These are phyloP conservation scores for Raffaelea ambrosiae DNA, from an alignment of 2,329 filamentous ascomycete species.

Conservation along the genomic window DNA sequence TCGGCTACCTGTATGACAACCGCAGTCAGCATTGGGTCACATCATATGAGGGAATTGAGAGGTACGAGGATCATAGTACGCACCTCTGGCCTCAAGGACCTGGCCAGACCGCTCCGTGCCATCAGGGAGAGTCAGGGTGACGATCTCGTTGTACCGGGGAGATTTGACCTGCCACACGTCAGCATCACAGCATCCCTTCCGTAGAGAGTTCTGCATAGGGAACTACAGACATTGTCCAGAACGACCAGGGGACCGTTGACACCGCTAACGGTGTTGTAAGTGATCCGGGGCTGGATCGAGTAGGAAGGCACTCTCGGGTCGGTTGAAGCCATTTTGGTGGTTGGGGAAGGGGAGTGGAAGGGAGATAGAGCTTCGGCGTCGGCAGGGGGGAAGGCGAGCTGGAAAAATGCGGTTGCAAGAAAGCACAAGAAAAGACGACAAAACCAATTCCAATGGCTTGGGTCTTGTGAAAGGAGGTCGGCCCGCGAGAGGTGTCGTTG, in stretches of 20 bases:
- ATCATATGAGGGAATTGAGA: neutral
- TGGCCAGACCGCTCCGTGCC: conserved; percentile 89
- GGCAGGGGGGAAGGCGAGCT: conserved; percentile 4
- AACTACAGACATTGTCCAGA: conserved; percentile 72
- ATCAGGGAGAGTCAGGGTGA: conserved; percentile 90
- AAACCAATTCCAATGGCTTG: neutral
- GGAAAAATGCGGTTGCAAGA: neutral
- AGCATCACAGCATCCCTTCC: neutral
- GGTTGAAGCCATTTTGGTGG: conserved; percentile 31
- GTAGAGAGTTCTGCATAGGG: conserved; percentile 1
- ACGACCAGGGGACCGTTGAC: conserved; percentile 98
- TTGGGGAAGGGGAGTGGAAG: neutral
- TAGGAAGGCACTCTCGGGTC: conserved; percentile 53
- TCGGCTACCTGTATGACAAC: conserved; percentile 58
- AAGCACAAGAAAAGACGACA: too few relatives aligned
- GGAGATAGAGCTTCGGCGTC: neutral
- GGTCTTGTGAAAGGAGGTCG: neutral
- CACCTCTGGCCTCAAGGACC: conserved; percentile 94
- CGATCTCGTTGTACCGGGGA: conserved; percentile 95
- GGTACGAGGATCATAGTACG: conserved; percentile 16
- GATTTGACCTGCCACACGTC: conserved; percentile 73
- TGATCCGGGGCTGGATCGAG: conserved; percentile 55
- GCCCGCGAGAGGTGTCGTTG: neutral
- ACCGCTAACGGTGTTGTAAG: conserved; percentile 97
- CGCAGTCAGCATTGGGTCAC: neutral